Base-by-base conservation (phyloP, 371 early-diverging fungal species). In the Catenaria anguillulae region DNA sequence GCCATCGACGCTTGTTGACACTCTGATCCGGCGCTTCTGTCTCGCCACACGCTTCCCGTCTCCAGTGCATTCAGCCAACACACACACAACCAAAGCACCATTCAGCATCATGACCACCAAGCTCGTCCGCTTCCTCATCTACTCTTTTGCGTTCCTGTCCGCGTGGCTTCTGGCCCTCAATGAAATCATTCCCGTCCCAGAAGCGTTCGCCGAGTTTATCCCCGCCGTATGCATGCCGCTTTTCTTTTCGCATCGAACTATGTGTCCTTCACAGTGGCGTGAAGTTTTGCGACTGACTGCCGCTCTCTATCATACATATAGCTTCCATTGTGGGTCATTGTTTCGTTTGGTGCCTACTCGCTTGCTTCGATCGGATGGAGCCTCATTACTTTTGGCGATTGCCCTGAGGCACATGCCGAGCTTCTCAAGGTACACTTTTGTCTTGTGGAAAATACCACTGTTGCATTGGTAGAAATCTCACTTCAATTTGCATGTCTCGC, bases 281-380 rank as follows among this genome's bases (percentile, higher is more conserved):
- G n/a, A n/a, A n/a, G n/a, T 37, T 13, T 13, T 37, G 13, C 37
- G 13, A 37, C 37, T 37, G 37, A 37, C 37, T 13, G 37, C 37
- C 13, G n/a, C n/a, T n/a, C n/a, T n/a, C n/a, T n/a, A n/a, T 37
- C 37, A 4, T 4, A 37, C 37, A 15, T 15, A 36, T 43, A 75
- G 74, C 33, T 76, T 29, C 76, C 76, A 1, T 66, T 72, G 19
- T 73, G 73, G 73, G 23, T 62, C 23, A 56, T 76, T 35, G 73
- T 76, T 15, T 60, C 73, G 5, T 74, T 76, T 62, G 72, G 76
- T 21, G 56, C 71, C 17, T 74, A 74, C 70, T 72, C 72, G 15
- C 67, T 76, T 17, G 66, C 52, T 2, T 68, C 62, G 40, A 66
- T 76, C 50, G 76, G 76, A 26, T 72, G 64, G 54, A 65, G 67